Evolutionary conservation across 768 basidiomycete genomes (phyloP), one percentile per base, ranked within the genome.

Genomic region (Kwoniella dejecticola): DNA sequence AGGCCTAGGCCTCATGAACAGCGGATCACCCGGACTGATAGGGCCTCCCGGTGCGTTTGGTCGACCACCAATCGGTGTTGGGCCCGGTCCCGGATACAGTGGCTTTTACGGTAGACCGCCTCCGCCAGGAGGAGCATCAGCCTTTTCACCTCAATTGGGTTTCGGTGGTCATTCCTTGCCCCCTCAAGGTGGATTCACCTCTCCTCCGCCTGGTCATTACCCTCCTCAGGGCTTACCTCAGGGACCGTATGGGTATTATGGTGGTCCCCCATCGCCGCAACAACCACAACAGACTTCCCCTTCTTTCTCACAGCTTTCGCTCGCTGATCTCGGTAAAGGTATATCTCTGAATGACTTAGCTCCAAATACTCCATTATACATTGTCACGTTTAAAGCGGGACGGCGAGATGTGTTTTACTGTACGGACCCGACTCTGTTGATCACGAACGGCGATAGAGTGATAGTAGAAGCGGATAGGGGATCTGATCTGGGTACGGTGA

Each of bases 391-490:
- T 84, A 99, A 97, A 80, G 94, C 94, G 0, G 91, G 92, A 0
- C 86, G 95, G 40, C 92, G 92, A 64, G 95, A 98, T 78, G 81
- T 99, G 26, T 98, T 93, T 80, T 98, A 96, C 78, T 83, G 88
- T 63, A 88, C 87, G 0, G 89, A 94, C 72, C 82, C 83, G 62
- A 72, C 82, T 69, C 71, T 85, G 38, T 81, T 83, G 33, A 86
- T 97, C 63, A 84, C 86, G 5, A 86, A 89, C 21, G 95, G 92
- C 1, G 95, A 97, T 74, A 81, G 92, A 36, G 95, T 98, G 63
- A 92, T 97, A 64, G 95, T 98, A 17, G 95, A 98, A 79, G 95
- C 92, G 27, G 95, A 98, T 77, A 83, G 95, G 26, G 95, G 95
- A 13, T 89, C 88, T 75, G 94, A 96, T 80, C 75, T 99, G 54